phyloP scores from a whole-genome alignment of 2,329 filamentous ascomycete species.

The Hymenotorrendiella dingleyae region DNA sequence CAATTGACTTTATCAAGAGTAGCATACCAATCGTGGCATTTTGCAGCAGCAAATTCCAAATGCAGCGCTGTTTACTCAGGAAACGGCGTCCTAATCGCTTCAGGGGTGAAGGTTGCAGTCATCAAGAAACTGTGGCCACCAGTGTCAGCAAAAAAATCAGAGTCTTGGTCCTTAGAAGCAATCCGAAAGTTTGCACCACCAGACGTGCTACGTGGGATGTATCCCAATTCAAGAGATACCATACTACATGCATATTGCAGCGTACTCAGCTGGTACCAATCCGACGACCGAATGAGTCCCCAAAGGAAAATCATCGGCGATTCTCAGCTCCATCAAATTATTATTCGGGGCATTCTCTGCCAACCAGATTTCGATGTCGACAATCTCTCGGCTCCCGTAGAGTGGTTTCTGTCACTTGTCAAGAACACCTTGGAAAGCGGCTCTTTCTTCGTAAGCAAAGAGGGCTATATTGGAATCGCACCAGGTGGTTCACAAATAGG shows the following conservation, averaged over 20 bases:
- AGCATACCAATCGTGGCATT: neutral
- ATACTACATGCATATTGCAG: too few species aligned
- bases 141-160: too few species aligned
- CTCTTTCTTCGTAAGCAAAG: neutral
- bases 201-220: too few species aligned
- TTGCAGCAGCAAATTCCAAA: neutral
- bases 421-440: neutral
- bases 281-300: neutral
- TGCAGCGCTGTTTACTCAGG: neutral
- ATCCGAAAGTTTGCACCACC: too few species aligned
- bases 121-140: too few species aligned
- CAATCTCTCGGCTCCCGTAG: neutral
- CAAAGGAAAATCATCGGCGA: neutral
- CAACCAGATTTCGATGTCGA: neutral
- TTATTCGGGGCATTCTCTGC: neutral
- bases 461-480: neutral
- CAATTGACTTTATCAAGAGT: too few species aligned
- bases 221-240: too few species aligned
- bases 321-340: neutral
- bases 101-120: too few species aligned
- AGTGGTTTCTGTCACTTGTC: neutral
- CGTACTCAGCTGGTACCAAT: neutral
- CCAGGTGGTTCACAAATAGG: neutral
- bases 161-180: too few species aligned
- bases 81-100: too few species aligned